Evolutionary conservation across 768 basidiomycete species (phyloP).

Genomic region (Boletus edulis): DNA sequence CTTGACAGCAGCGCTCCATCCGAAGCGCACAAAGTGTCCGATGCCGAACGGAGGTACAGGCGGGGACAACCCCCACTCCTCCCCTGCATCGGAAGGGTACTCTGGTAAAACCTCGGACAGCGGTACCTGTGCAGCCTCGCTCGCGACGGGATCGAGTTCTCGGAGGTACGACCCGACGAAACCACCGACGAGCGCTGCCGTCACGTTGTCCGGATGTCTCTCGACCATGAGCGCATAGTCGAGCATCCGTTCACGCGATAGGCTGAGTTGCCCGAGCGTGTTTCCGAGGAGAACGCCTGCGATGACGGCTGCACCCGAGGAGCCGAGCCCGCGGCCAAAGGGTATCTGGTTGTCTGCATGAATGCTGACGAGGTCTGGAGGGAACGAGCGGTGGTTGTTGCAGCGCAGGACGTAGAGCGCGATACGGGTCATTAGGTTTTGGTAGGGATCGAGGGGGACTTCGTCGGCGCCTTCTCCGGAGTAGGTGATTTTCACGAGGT

Average conservation of each 20-base stretch:
- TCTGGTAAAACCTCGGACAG: constrained; percentile 95
- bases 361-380: constrained; percentile 62
- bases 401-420: constrained; percentile 98
- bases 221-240: constrained; percentile 99
- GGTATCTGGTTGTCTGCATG: constrained; percentile 91
- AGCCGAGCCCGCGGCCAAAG: constrained; percentile 95
- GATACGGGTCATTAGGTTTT: constrained; percentile 95
- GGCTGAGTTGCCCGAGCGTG: constrained; percentile 69
- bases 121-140: constrained; percentile 83
- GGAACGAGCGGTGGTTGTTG: constrained; percentile 71
- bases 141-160: constrained; percentile 81
- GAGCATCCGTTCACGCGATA: constrained; percentile 71
- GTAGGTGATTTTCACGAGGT: constrained; percentile 68
- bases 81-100: constrained; percentile 89
- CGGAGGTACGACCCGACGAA: constrained; percentile 96
- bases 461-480: constrained; percentile 86
- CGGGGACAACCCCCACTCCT: constrained; percentile 87
- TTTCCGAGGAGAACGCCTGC: constrained; percentile 92
- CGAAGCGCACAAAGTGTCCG: constrained; percentile 90
- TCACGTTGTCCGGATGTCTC: constrained; percentile 98
- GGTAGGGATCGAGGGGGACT: constrained; percentile 93
- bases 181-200: constrained; percentile 93
- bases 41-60: constrained; percentile 88
- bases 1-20: constrained; percentile 80
- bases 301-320: constrained; percentile 98